A percentile compares a stretch with the other conserved stretches of the same genome.
phyloP scores from a whole-genome alignment of 2,329 filamentous ascomycete species.

The Ophiostoma quercus region DNA sequence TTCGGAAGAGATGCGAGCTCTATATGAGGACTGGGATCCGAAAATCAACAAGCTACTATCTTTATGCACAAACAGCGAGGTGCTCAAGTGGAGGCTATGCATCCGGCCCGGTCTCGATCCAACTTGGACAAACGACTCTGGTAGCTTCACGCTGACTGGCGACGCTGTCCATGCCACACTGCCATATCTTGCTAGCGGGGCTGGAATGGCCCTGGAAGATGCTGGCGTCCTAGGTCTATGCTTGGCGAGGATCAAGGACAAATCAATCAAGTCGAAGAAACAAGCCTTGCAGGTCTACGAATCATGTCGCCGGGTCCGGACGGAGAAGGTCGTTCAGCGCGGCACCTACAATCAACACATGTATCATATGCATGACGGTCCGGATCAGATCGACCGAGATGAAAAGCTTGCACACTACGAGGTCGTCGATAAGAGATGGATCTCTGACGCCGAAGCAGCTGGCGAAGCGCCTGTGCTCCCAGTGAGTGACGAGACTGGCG shows the following conservation, averaged over 20 bases:
- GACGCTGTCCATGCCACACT: slow-evolving; percentile 29
- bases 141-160: slow-evolving; percentile 18
- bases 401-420: slow-evolving; percentile 16
- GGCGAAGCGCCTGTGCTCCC: slow-evolving; percentile 13
- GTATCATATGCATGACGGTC: slow-evolving; percentile 27
- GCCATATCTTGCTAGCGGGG: slow-evolving; percentile 46
- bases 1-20: slow-evolving; percentile 35
- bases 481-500: slow-evolving; percentile 20
- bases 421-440: slow-evolving; percentile 21
- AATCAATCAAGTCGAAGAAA: slow-evolving; percentile 11
- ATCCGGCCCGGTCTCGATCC: slow-evolving; percentile 40
- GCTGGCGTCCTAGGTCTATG: slow-evolving; percentile 33
- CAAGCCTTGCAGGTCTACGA: slow-evolving; percentile 25
- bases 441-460: background rate
- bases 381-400: slow-evolving; percentile 24
- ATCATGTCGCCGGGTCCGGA: slow-evolving; percentile 24
- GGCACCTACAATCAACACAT: slow-evolving; percentile 26
- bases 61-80: slow-evolving; percentile 37
- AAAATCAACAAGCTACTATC: slow-evolving; percentile 35
- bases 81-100: slow-evolving; percentile 45
- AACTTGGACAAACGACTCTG: slow-evolving; percentile 38
- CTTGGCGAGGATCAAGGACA: slow-evolving; percentile 22
- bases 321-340: slow-evolving; percentile 23
- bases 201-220: slow-evolving; percentile 43
- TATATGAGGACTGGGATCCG: slow-evolving; percentile 37